A percentile compares a stretch with the other conserved stretches of the same genome.
Conservation (phyloP, 2,329 filamentous ascomycete genomes). For the Beauveria sp. region DNA sequence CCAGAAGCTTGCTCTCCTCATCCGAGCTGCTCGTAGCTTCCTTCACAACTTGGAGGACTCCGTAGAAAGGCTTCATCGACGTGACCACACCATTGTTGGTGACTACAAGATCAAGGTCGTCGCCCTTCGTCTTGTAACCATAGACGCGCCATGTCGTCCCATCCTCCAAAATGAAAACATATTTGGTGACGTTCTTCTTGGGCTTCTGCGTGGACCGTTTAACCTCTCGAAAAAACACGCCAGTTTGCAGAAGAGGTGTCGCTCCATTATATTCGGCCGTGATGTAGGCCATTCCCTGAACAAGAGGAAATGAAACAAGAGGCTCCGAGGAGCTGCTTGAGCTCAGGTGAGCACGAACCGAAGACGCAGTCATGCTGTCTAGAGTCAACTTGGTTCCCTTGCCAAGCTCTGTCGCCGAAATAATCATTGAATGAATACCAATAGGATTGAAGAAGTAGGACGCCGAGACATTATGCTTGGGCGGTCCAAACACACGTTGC, state of each 20-base stretch:
- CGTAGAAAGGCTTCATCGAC: slow-evolving; percentile 62
- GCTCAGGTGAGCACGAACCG: slow-evolving; percentile 59
- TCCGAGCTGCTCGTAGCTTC: slow-evolving; percentile 51
- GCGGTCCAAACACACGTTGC: slow-evolving; percentile 60
- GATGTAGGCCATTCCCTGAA: slow-evolving; percentile 85
- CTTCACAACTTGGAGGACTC: slow-evolving; percentile 78
- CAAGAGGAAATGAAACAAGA: slow-evolving; percentile 67
- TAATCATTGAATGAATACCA: slow-evolving; percentile 69
- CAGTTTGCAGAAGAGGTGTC: slow-evolving; percentile 66
- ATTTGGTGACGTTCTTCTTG: slow-evolving; percentile 65
- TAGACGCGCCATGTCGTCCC: slow-evolving; percentile 75
- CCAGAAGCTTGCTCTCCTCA: slow-evolving; percentile 47
- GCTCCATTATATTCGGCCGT: slow-evolving; percentile 67
- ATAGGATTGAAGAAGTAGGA: slow-evolving; percentile 75
- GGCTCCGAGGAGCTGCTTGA: slow-evolving; percentile 44
- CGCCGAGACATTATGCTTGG: slow-evolving; percentile 47
- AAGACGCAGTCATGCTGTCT: slow-evolving; percentile 50
- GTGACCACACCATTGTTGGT: slow-evolving; percentile 57
- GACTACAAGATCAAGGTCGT: slow-evolving; percentile 59
- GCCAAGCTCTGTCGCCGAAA: slow-evolving; percentile 71
- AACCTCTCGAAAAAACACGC: slow-evolving; percentile 65
- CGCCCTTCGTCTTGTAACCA: slow-evolving; percentile 51
- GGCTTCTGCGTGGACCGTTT: slow-evolving; percentile 49
- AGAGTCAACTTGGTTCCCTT: slow-evolving; percentile 47
- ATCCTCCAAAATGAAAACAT: slow-evolving; percentile 64